phyloP scores from a whole-genome alignment of 1,284 basidiomycete species.

The Leccinum ponderosum region DNA sequence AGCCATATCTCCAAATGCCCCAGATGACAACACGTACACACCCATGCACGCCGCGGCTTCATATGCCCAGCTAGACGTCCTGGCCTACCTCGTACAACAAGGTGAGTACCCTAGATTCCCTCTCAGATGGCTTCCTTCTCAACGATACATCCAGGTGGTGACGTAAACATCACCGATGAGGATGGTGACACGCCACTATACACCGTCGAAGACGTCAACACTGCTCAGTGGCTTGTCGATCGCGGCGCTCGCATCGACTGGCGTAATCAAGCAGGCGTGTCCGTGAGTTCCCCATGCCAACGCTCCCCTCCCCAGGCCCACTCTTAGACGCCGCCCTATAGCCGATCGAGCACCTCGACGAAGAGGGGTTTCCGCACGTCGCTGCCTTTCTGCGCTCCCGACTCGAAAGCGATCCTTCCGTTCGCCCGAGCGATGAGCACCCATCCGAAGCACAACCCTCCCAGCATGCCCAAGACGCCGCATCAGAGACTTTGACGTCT shows the following conservation, averaged over 20 bases:
- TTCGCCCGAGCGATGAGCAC: constrained; percentile 17
- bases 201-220: constrained; percentile 82
- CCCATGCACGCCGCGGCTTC: constrained; percentile 97
- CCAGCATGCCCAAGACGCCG: constrained; percentile 67
- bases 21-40: constrained; percentile 82
- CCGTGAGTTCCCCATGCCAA: constrained; percentile 50
- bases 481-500: constrained; percentile 69
- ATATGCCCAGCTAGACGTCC: constrained; percentile 77
- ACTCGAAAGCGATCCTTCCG: constrained; percentile 29
- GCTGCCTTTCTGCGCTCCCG: constrained; percentile 64
- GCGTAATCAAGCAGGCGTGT: constrained; percentile 71
- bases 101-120: constrained; percentile 41
- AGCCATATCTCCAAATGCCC: constrained; percentile 76
- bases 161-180: constrained; percentile 83
- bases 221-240: constrained; percentile 77
- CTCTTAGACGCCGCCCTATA: constrained; percentile 30
- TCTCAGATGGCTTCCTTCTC: constrained; percentile 1
- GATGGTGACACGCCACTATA: constrained; percentile 93
- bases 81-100: constrained; percentile 76
- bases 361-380: constrained; percentile 77
- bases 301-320: constrained; percentile 1
- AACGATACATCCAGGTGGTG: constrained; percentile 56
- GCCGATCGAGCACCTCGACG: constrained; percentile 74
- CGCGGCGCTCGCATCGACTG: constrained; percentile 72
- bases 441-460: constrained; percentile 44